phyloP scores from a whole-genome alignment of 139 green algal genomes.

The Microglena sp. region DNA sequence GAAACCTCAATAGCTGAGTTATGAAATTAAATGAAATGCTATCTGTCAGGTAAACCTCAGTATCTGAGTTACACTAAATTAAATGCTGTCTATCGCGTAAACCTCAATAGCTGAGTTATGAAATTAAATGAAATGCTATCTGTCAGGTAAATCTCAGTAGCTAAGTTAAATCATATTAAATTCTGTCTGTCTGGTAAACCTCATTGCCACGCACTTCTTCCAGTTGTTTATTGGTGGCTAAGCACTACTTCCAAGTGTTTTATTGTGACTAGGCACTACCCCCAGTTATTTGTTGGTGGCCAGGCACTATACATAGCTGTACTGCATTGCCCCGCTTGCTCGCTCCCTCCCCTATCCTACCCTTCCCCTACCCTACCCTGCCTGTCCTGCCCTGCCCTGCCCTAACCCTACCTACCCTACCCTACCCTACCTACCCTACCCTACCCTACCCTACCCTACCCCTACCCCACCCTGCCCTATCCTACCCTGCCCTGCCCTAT shows the following conservation, averaged over 20 bases:
- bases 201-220: too few relatives aligned
- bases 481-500: background rate
- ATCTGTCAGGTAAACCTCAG: background rate
- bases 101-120: too few relatives aligned
- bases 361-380: background rate
- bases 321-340: background rate
- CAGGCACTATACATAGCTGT: background rate
- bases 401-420: background rate
- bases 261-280: too few relatives aligned
- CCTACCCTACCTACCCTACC: background rate
- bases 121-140: too few relatives aligned
- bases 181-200: constrained; percentile 41
- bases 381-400: background rate
- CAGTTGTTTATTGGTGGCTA: too few relatives aligned
- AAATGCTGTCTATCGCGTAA: background rate
- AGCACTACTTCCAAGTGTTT: too few relatives aligned
- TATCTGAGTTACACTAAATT: background rate
- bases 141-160: too few relatives aligned
- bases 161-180: too few relatives aligned
- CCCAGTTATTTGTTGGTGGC: too few relatives aligned
- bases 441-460: background rate
- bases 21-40: background rate
- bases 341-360: background rate
- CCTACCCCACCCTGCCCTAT: background rate
- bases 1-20: background rate